Evolutionary conservation across 345 rosid species (phyloP), one percentile per base, ranked within the genome.

Genomic region (Viola odorata): DNA sequence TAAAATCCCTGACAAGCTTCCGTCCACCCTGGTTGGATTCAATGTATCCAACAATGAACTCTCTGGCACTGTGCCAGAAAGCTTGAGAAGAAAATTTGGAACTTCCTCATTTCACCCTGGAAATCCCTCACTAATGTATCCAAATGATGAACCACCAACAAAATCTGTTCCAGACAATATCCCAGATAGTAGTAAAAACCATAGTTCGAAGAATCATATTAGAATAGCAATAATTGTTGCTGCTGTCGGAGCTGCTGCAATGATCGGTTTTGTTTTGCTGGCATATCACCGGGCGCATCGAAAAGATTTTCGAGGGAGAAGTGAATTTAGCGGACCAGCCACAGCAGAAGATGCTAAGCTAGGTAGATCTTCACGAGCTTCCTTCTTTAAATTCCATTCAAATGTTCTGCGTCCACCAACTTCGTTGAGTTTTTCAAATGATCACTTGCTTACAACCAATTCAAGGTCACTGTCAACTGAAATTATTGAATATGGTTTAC

Each of bases 351-450:
- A 84, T 61, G 78, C 75, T 38, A 91, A 86, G 81, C 53, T 48
- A 57, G 87, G 85, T 70, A 64, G 88, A 68, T 67, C 80, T 65
- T 71, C 86, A 37, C 84, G 81, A 57, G 75, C 90, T 64, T 81
- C 89, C 36, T 72, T 87, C 56, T 85, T 87, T 73, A 84, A 82
- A 62, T 84, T 87, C 75, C 81, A 82, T 61, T 60, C 88, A 40
- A 83, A 79, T 69, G 77, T 50, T 64, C 91, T 70, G 66, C 76
- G 73, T 11, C 86, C 78, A 7, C 80, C 83, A 17, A 65, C 87
- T 50, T 89, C 94, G 3, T 68, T 81, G 75, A 87, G 96, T 75
- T 89, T 89, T 74, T 92, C 98, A 17, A 84, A 92, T 54, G 96
- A 84, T 79, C 96, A 81, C 81, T 77, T 92, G 79, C 94, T 92